phyloP scores from a whole-genome alignment of 441 rosid species.

The Pelargonium australe region DNA sequence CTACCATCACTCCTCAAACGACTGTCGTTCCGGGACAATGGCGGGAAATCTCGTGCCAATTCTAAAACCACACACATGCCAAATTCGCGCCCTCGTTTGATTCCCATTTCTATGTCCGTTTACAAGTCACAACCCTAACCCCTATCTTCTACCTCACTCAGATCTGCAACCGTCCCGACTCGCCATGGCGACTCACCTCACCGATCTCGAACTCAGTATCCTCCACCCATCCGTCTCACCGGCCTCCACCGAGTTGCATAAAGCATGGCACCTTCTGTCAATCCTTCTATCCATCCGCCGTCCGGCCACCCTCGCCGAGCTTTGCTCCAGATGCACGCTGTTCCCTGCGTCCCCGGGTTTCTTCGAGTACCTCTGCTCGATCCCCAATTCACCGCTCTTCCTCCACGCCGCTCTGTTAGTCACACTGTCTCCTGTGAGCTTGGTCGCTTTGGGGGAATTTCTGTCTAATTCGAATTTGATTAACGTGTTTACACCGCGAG shows the following conservation, averaged over 20 bases:
- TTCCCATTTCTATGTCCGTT: conserved; percentile 7
- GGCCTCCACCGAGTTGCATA: conserved; percentile 29
- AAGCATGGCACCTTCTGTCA: conserved; percentile 59
- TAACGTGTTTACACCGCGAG: conserved; percentile 5
- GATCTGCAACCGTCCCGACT: conserved; percentile 2
- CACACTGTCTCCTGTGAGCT: conserved; percentile 36
- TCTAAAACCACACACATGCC: conserved; percentile 4
- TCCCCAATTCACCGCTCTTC: conserved; percentile 46
- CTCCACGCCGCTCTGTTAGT: conserved; percentile 27
- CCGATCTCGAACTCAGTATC: conserved; percentile 20
- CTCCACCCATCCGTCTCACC: conserved; percentile 17
- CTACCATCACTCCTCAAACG: too few species aligned
- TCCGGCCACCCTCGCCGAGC: conserved; percentile 36
- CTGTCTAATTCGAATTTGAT: conserved; percentile 24
- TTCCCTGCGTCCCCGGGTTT: conserved; percentile 41
- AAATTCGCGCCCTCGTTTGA: conserved; percentile 21
- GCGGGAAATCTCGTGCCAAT: conserved; percentile 8
- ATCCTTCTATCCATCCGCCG: conserved; percentile 53
- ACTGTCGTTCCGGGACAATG: neutral
- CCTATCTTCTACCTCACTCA: neutral
- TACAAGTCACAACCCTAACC: conserved; percentile 18
- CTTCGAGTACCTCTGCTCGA: conserved; percentile 39
- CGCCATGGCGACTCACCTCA: conserved; percentile 27
- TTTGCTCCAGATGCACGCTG: conserved; percentile 40
- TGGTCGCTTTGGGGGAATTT: conserved; percentile 26